phyloP scores from a whole-genome alignment of 768 basidiomycete genomes.

The Coprinopsis cinerea region DNA sequence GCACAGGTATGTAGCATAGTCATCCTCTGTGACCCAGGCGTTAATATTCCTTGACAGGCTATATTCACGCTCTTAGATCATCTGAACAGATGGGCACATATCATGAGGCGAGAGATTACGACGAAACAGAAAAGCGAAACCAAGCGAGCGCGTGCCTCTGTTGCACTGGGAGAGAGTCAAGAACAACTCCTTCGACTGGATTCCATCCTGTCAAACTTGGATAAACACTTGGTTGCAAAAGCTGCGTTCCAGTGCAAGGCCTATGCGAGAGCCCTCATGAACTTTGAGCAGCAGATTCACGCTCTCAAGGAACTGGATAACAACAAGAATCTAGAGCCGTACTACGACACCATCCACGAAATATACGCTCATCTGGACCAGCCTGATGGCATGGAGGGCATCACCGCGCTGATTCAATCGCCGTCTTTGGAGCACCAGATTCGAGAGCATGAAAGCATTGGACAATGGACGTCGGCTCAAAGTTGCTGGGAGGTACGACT shows the following conservation, averaged over 20 bases:
- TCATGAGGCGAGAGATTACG: slow-evolving; percentile 60
- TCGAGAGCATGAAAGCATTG: slow-evolving; percentile 94
- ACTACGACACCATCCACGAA: slow-evolving; percentile 90
- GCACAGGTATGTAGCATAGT: slow-evolving; percentile 65
- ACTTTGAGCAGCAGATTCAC: slow-evolving; percentile 81
- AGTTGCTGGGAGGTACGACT: slow-evolving; percentile 98
- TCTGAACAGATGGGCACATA: slow-evolving; percentile 82
- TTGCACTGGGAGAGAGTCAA: slow-evolving; percentile 34
- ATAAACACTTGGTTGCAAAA: slow-evolving; percentile 83
- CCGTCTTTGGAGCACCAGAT: slow-evolving; percentile 95
- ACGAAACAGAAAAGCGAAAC: slow-evolving; percentile 42
- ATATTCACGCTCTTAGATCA: slow-evolving; percentile 95
- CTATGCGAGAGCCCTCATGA: slow-evolving; percentile 91
- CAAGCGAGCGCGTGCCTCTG: slow-evolving; percentile 41
- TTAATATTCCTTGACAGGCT: slow-evolving; percentile 43
- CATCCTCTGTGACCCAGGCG: not conserved
- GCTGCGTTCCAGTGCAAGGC: slow-evolving; percentile 94
- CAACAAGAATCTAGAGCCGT: slow-evolving; percentile 49
- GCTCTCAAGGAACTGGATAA: slow-evolving; percentile 38
- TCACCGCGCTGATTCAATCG: slow-evolving; percentile 81
- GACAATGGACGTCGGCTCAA: slow-evolving; percentile 96
- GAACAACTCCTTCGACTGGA: slow-evolving; percentile 70
- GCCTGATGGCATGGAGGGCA: slow-evolving; percentile 98
- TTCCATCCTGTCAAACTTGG: slow-evolving; percentile 75
- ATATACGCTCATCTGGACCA: slow-evolving; percentile 96